Evolutionary conservation across 495 filamentous ascomycete genomes (phyloP).

Genomic region (Penicillium desertorum): DNA sequence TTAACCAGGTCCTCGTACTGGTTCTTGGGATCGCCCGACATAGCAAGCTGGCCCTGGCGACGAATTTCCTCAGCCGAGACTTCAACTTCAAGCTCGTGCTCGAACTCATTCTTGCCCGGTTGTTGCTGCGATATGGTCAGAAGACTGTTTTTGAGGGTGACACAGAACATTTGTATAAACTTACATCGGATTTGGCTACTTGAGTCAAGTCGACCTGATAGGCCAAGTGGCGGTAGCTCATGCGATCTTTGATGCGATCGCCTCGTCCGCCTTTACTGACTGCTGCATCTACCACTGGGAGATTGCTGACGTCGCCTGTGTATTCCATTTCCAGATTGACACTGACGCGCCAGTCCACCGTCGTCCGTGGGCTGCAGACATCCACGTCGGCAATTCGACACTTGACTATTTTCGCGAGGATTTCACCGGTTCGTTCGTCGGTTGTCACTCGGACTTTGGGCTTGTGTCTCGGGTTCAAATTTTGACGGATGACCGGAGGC

Average conservation of each 20-base stretch:
- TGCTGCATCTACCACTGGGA: conserved; percentile 39
- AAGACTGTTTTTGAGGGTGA: conserved; percentile 13
- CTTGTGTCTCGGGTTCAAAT: conserved; percentile 56
- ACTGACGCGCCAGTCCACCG: conserved; percentile 83
- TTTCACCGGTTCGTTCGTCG: conserved; percentile 67
- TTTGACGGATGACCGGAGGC: conserved; percentile 54
- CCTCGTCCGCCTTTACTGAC: conserved; percentile 38
- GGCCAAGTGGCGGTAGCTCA: conserved; percentile 80
- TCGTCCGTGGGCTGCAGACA: conserved; percentile 67
- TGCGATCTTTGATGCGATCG: conserved; percentile 77
- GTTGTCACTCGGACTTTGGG: conserved; percentile 74
- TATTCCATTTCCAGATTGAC: conserved; percentile 88
- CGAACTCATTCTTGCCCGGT: conserved; percentile 56
- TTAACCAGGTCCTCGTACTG: conserved; percentile 73
- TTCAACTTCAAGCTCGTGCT: conserved; percentile 89
- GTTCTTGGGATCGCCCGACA: conserved; percentile 53
- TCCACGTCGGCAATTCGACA: conserved; percentile 79
- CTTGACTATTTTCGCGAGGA: conserved; percentile 86
- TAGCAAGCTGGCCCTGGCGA: conserved; percentile 65
- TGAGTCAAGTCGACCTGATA: conserved; percentile 92
- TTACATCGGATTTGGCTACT: conserved; percentile 65
- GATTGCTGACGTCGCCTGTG: conserved; percentile 61
- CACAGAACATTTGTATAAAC: conserved; percentile 24
- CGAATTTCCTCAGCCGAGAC: conserved; percentile 64
- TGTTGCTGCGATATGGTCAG: conserved; percentile 34